Percentiles rank a stretch among this genome's conserved stretches.
Evolutionary conservation across 495 filamentous ascomycete species (phyloP).

Genomic region (Trypethelium eluteriae): DNA sequence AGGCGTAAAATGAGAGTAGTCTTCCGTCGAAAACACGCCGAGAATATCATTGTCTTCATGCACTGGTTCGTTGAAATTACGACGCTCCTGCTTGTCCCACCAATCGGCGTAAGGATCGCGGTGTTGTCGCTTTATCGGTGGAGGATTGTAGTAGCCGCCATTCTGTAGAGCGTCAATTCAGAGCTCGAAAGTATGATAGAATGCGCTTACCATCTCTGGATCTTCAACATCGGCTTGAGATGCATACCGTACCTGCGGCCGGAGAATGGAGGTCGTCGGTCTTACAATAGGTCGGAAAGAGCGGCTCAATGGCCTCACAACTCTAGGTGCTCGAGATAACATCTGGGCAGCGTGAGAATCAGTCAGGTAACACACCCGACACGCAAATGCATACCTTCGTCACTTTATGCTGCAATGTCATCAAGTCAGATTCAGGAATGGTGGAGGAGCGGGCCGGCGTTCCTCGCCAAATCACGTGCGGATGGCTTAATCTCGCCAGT

Average conservation of each 20-base stretch:
- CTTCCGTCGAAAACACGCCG: slow-evolving; percentile 80
- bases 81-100: slow-evolving; percentile 96
- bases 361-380: not conserved
- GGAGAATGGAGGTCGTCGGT: slow-evolving; percentile 21
- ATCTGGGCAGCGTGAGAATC: slow-evolving; percentile 27
- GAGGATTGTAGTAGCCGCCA: slow-evolving; percentile 86
- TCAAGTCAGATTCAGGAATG: not conserved
- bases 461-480: not conserved
- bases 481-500: slow-evolving; percentile 4
- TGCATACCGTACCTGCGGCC: slow-evolving; percentile 19
- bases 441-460: slow-evolving; percentile 7
- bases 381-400: too few species aligned
- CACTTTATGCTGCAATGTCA: not conserved
- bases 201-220: slow-evolving; percentile 58
- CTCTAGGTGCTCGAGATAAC: slow-evolving; percentile 39
- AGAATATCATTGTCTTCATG: slow-evolving; percentile 97
- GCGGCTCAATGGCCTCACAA: slow-evolving; percentile 39
- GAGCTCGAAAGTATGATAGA: not conserved
- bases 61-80: slow-evolving; percentile 90
- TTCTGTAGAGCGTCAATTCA: slow-evolving; percentile 50
- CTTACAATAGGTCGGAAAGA: slow-evolving; percentile 21
- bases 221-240: slow-evolving; percentile 55
- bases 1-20: slow-evolving; percentile 76
- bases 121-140: slow-evolving; percentile 69
- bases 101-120: slow-evolving; percentile 90